phyloP scores from a whole-genome alignment of 2,329 filamentous ascomycete genomes.

The Nemania sp. region DNA sequence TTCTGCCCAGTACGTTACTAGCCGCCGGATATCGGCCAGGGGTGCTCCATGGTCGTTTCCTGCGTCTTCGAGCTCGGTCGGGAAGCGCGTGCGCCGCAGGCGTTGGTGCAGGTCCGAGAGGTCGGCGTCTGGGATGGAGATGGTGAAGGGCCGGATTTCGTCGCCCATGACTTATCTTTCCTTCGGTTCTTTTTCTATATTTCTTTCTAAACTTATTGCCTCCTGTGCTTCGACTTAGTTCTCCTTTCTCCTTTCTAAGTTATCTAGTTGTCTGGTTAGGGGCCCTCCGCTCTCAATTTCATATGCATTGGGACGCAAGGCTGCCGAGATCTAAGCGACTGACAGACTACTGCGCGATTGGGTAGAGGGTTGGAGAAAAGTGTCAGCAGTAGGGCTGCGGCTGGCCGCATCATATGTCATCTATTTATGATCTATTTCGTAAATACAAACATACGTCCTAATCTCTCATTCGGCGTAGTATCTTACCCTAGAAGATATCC shows the following conservation, averaged over 20 bases:
- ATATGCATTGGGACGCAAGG: too few species aligned
- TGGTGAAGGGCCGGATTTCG: conserved; percentile 47
- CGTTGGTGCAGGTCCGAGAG: conserved; percentile 59
- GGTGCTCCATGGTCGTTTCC: conserved; percentile 54
- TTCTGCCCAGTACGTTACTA: conserved; percentile 60
- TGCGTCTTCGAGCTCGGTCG: conserved; percentile 45
- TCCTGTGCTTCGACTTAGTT: not conserved
- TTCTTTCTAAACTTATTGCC: not conserved
- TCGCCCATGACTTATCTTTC: conserved; percentile 10
- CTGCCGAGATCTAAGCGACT: too few species aligned
- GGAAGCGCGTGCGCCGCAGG: conserved; percentile 56
- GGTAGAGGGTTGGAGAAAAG: too few species aligned
- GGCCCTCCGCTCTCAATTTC: too few species aligned
- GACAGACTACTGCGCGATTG: too few species aligned
- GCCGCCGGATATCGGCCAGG: conserved; percentile 60
- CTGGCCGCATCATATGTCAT: too few species aligned
- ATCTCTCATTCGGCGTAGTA: too few species aligned
- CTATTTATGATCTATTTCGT: too few species aligned
- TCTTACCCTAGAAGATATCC: too few species aligned
- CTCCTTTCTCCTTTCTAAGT: not conserved
- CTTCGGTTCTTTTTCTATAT: not conserved
- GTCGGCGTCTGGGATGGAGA: conserved; percentile 54
- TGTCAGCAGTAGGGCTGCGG: too few species aligned
- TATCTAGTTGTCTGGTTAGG: too few species aligned
- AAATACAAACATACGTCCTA: too few species aligned